Evolutionary conservation across 352 stramenopile genomes (phyloP), one percentile per base, ranked within the genome.

Genomic region (Globisporangium nunn): DNA sequence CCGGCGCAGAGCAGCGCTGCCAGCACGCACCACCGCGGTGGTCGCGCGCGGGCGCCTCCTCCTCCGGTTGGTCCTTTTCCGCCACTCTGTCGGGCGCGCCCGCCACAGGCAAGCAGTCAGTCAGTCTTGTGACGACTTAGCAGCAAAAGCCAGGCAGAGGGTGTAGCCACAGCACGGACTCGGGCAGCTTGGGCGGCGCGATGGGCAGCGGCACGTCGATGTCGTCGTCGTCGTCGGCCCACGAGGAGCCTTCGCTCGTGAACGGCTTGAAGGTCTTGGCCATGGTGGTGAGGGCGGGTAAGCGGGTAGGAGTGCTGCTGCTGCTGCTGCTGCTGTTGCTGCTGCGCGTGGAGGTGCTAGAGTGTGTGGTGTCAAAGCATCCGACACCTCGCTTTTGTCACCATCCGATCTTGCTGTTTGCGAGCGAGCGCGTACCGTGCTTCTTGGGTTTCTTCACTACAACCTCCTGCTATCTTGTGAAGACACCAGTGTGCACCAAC

Each of bases 151-250:
- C 10, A 15, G 15, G 12, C 31, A 62, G 33, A 53, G 18, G 6
- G 15, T 23, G 17, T 3, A 6, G 23, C 15, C 28, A n/a, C 29
- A 41, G 28, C 12, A 61, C 75, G 56, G 64, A 88, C 78, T 74
- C 71, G 50, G 63, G 54, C 18, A 85, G 66, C 58, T 80, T 78
- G 28, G 65, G 66, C 18, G 59, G 49, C 10, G 70, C 63, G 12
- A 72, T 69, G 17, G 87, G 62, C 10, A 74, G 75, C 64, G 72
- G 66, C 29, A 74, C 53, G 57, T 91, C 81, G 37, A 71, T 53
- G 55, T 89, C 81, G 54, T 93, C 83, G 31, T 62, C 56, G 49
- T 93, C 83, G 50, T 93, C 83, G 52, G 83, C 83, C 83, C 83
- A 93, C 18, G 80, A 91, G 69, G 63, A 84, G 40, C 67, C 76